Percentiles rank a stretch among this genome's conserved stretches.
Evolutionary conservation across 2,329 filamentous ascomycete genomes (phyloP).

Genomic region (Xylaria digitata): DNA sequence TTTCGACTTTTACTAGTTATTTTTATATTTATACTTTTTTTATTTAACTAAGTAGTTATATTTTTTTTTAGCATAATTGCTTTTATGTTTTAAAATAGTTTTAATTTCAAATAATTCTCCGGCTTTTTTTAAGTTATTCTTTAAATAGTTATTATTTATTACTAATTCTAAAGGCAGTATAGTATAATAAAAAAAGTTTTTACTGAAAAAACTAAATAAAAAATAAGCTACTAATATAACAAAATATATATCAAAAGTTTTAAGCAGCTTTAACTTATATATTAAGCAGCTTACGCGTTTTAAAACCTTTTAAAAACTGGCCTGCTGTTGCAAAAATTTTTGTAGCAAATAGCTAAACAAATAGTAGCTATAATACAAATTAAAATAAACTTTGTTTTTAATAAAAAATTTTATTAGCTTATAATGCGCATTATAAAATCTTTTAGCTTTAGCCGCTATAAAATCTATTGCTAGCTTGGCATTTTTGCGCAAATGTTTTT

Average conservation of each 20-base stretch:
- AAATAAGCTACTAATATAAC: background rate
- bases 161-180: background rate
- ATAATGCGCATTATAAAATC: background rate
- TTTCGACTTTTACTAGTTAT: background rate
- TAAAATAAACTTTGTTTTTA: background rate
- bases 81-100: background rate
- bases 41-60: constrained; percentile 1
- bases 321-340: background rate
- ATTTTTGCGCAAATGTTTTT: background rate
- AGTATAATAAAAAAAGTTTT: background rate
- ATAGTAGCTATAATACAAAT: background rate
- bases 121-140: background rate
- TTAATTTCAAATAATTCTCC: background rate
- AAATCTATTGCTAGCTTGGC: background rate
- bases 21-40: background rate
- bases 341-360: background rate
- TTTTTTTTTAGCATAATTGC: background rate
- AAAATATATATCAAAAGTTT: background rate
- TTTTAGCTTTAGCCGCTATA: background rate
- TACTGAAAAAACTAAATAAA: background rate
- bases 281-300: background rate
- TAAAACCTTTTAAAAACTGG: background rate
- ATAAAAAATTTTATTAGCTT: background rate
- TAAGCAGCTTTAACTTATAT: background rate
- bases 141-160: background rate